A percentile compares a stretch with the other conserved stretches of the same genome.
Conservation (phyloP, 768 basidiomycete genomes). For the Dioszegia crocea region DNA sequence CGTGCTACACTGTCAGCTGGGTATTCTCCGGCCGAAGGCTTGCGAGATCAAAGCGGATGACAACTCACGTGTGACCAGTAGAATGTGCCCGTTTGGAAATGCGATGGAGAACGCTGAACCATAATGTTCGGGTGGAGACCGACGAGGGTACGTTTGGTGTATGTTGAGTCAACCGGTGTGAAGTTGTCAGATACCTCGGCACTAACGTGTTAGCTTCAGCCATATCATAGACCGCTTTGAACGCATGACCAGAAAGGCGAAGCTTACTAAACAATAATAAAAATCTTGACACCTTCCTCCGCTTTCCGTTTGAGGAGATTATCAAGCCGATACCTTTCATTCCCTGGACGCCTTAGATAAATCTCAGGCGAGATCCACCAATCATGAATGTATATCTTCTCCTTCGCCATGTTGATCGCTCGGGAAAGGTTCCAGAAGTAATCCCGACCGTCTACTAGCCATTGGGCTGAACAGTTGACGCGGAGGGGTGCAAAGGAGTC, state of each 20-base stretch:
- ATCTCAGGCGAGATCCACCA: conserved; percentile 83
- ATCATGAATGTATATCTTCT: conserved; percentile 89
- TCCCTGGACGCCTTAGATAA: conserved; percentile 75
- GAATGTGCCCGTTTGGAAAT: conserved; percentile 94
- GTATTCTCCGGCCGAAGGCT: too few species aligned
- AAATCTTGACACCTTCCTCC: conserved; percentile 90
- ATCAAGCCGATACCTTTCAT: conserved; percentile 82
- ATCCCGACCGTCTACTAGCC: conserved; percentile 96
- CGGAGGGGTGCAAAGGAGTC: conserved; percentile 90
- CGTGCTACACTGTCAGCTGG: conserved; percentile 61
- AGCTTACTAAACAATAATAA: conserved; percentile 84
- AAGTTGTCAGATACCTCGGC: conserved; percentile 93
- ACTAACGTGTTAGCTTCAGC: conserved; percentile 44
- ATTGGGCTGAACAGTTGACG: conserved; percentile 88
- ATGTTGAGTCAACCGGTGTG: conserved; percentile 92
- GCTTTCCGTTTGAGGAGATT: conserved; percentile 81
- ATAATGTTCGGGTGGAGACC: conserved; percentile 85
- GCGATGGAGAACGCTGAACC: conserved; percentile 94
- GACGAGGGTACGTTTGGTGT: conserved; percentile 76
- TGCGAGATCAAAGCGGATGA: neutral
- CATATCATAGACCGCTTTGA: neutral
- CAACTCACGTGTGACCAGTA: conserved; percentile 91
- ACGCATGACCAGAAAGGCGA: neutral
- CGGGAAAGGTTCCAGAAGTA: conserved; percentile 97
- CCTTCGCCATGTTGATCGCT: conserved; percentile 81